Base-by-base conservation (phyloP, 805 yeast species). In the Kregervanrija delftensis region DNA sequence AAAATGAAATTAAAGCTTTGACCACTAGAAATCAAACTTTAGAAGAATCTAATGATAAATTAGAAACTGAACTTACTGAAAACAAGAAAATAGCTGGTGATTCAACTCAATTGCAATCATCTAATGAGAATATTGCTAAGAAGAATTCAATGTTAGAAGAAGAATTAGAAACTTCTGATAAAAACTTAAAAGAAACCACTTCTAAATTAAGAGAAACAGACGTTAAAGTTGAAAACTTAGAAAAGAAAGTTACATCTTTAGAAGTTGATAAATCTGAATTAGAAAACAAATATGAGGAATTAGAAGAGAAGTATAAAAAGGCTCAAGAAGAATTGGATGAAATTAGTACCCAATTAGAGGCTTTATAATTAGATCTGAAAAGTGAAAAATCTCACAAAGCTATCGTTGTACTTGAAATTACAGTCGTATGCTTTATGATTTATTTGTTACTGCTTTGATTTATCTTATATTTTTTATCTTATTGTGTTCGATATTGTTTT, bases 251-350 rank as follows among this genome's bases (percentile, higher is more conserved):
- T 48, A 76, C 87, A 49, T 86, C 96, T 33, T 76, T 90, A 63
- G 98, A 91, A 73, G 72, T 83, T 55, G 98, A 93, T 73, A 88
- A 86, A 70, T 93, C 87, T 57, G 86, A 83, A 51, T 77, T 86
- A 78, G 97, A 93, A 74, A 77, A 78, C 73, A 89, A 88, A 72
- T 84, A 74, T 61, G 98, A 91, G 73, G 96, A 87, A 64, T 72
- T 91, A 66, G 74, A 83, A 56, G 81, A 76, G 63, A 83, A 90
- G 71, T 83, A 88, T 78, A 73, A 74, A 63, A 76, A 80, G 55
- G 91, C 96, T 53, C 85, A 87, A 77, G 79, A 86, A 56, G 99
- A 93, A 72, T 79, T 93, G 73, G 98, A 93, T 59, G 96, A 90
- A 72, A 90, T 93, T 73, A 83, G 89, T 67, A 88, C 89, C 65